Evolutionary conservation across 2,329 filamentous ascomycete species (phyloP).

Genomic region (Mariannaea sp.): DNA sequence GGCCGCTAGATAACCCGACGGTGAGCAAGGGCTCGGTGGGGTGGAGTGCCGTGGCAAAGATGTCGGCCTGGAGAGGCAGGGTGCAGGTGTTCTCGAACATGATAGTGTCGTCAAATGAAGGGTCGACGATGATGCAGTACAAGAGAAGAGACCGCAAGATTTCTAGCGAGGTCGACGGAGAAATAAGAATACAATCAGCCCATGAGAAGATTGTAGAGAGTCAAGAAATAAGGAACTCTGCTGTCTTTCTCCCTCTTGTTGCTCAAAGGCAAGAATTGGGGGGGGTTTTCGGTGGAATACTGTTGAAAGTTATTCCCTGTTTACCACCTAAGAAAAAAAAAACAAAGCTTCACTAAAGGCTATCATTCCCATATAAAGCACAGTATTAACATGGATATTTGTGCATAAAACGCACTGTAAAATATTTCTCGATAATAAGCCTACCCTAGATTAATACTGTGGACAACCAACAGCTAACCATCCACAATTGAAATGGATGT

Average conservation of each 20-base stretch:
- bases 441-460: too few relatives aligned
- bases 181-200: constrained; percentile 7
- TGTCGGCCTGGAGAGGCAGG: constrained; percentile 80
- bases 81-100: constrained; percentile 96
- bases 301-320: too few relatives aligned
- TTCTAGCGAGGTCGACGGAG: neutral
- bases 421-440: too few relatives aligned
- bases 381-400: too few relatives aligned
- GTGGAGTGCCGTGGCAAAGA: constrained; percentile 89
- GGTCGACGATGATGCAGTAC: neutral
- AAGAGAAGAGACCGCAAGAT: neutral
- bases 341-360: too few relatives aligned
- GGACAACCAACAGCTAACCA: too few relatives aligned
- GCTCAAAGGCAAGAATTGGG: neutral
- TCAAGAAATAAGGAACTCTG: neutral
- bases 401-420: too few relatives aligned
- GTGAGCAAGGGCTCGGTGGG: constrained; percentile 83
- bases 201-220: neutral
- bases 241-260: neutral
- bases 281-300: neutral
- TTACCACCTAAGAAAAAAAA: too few relatives aligned
- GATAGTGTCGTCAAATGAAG: constrained; percentile 9
- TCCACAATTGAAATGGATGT: too few relatives aligned
- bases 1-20: constrained; percentile 82
- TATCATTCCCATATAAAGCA: too few relatives aligned